These are phyloP conservation scores for Trichoderma sp. DNA, from an alignment of 2,329 filamentous ascomycete species.

Conservation along the genomic window DNA sequence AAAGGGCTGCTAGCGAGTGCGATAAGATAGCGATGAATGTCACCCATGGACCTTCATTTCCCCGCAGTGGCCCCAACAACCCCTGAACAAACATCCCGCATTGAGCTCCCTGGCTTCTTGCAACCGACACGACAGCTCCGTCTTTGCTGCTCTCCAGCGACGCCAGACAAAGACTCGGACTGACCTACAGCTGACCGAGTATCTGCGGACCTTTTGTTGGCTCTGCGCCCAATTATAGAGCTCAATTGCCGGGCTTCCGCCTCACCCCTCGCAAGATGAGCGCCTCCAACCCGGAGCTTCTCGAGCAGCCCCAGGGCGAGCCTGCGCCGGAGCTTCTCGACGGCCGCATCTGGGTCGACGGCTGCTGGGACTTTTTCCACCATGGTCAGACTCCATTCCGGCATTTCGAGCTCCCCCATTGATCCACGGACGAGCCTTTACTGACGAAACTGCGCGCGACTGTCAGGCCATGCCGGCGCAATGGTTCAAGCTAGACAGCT, in stretches of 20 bases:
- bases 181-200: not conserved
- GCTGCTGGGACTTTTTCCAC: slow-evolving; percentile 99
- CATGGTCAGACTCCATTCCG: slow-evolving; percentile 63
- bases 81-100: slow-evolving; percentile 7
- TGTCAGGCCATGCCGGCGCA: slow-evolving; percentile 86
- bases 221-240: not conserved
- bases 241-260: not conserved
- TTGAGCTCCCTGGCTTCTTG: slow-evolving; percentile 4
- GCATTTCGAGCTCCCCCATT: not conserved
- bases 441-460: not conserved
- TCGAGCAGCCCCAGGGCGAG: slow-evolving; percentile 44
- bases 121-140: slow-evolving; percentile 5
- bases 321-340: slow-evolving; percentile 59
- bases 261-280: slow-evolving; percentile 30
- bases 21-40: slow-evolving; percentile 26
- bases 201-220: not conserved
- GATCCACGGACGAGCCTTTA: not conserved
- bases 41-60: slow-evolving; percentile 15
- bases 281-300: slow-evolving; percentile 29
- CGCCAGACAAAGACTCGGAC: slow-evolving; percentile 1
- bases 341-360: slow-evolving; percentile 93
- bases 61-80: slow-evolving; percentile 20
- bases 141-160: not conserved
- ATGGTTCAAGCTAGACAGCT: slow-evolving; percentile 95
- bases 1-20: not conserved